phyloP scores from a whole-genome alignment of 2,329 filamentous ascomycete genomes.

The Cylindrodendrum hubeiense region DNA sequence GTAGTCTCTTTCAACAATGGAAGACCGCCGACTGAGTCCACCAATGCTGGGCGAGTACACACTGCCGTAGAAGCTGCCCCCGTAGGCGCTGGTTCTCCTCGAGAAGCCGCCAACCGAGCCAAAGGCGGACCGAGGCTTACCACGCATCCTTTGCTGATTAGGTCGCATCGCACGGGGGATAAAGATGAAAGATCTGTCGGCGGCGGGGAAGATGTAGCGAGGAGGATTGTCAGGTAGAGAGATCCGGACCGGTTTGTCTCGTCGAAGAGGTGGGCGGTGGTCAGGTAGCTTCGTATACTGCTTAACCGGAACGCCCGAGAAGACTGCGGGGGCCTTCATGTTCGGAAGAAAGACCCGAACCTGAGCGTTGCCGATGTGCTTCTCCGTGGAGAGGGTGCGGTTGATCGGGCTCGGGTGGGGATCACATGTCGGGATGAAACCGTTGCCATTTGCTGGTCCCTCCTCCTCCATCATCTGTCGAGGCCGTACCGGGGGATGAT shows the following conservation, averaged over 20 bases:
- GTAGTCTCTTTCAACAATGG: conserved; percentile 75
- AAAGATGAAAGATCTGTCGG: conserved; percentile 96
- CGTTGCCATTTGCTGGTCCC: conserved; percentile 66
- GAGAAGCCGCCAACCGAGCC: conserved; percentile 76
- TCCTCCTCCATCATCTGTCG: conserved; percentile 60
- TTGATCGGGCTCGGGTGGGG: conserved; percentile 76
- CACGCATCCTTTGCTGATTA: conserved; percentile 83
- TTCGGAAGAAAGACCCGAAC: conserved; percentile 84
- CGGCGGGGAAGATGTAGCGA: conserved; percentile 90
- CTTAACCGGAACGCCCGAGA: conserved; percentile 83
- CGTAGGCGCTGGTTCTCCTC: conserved; percentile 86
- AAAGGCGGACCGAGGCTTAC: conserved; percentile 79
- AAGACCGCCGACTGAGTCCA: conserved; percentile 90
- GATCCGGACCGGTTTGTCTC: conserved; percentile 96
- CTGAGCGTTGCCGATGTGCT: conserved; percentile 85
- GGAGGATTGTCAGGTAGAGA: conserved; percentile 85
- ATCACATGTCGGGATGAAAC: conserved; percentile 67
- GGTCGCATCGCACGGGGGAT: conserved; percentile 94
- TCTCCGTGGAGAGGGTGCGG: conserved; percentile 84
- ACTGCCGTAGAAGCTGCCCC: conserved; percentile 77
- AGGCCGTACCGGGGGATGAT: conserved; percentile 52
- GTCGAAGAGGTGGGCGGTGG: conserved; percentile 90
- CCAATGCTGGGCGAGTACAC: conserved; percentile 87
- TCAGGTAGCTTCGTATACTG: conserved; percentile 95
- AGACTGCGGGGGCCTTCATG: conserved; percentile 78